phyloP scores from a whole-genome alignment of 202 grass and related monocot species.

The Dendrocalamus latiflorus region DNA sequence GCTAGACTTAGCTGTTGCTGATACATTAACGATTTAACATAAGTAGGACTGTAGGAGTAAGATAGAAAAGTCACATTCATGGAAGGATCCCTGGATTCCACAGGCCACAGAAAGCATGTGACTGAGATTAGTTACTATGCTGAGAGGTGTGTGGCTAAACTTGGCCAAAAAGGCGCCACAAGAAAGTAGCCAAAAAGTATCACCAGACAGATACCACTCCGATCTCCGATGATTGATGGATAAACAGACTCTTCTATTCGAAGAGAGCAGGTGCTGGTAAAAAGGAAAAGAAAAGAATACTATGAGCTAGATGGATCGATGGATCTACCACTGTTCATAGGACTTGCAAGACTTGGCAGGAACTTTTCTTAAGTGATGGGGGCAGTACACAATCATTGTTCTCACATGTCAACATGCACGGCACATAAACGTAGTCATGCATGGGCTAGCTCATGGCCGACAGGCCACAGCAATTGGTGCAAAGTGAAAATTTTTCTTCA shows the following conservation, averaged over 20 bases:
- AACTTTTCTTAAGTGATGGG: too few relatives aligned
- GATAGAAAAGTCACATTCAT: constrained; percentile 7
- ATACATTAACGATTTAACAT: constrained; percentile 2
- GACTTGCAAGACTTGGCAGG: constrained; percentile 19
- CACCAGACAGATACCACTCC: neutral
- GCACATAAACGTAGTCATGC: neutral
- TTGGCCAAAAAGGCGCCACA: neutral
- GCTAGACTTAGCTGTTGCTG: neutral
- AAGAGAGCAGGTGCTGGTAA: neutral
- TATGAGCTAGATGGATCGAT: too few relatives aligned
- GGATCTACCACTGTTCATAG: constrained; percentile 31
- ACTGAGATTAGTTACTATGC: neutral
- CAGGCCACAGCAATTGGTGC: neutral
- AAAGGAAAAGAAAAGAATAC: too few relatives aligned
- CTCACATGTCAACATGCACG: constrained; percentile 17
- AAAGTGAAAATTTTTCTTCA: neutral
- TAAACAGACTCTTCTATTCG: neutral
- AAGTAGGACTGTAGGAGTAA: neutral
- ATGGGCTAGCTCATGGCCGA: constrained; percentile 27
- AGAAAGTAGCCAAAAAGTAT: neutral
- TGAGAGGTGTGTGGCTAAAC: neutral
- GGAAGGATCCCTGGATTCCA: constrained; percentile 30
- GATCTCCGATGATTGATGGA: neutral
- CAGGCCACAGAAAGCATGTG: constrained; percentile 17
- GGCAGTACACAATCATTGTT: neutral